phyloP scores from a whole-genome alignment of 176 grass and related monocot genomes.

The Zoysia pacifica region DNA sequence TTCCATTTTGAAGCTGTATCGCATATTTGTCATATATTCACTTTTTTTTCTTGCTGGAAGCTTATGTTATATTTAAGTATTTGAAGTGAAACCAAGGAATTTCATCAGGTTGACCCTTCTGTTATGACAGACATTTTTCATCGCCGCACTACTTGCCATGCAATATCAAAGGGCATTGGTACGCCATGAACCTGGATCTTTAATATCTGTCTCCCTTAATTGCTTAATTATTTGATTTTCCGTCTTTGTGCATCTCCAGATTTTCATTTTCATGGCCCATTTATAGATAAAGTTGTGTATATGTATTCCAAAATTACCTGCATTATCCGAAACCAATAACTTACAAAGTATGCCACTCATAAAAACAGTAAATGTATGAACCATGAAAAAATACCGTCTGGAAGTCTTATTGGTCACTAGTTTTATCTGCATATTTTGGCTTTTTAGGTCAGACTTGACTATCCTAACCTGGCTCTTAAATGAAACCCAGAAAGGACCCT shows the following conservation, averaged over 20 bases:
- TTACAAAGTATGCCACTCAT: not conserved
- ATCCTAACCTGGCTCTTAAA: not conserved
- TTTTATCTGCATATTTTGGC: not conserved
- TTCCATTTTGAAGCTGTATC: not conserved
- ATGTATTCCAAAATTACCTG: not conserved
- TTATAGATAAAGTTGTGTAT: conserved; percentile 28
- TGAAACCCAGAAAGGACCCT: not conserved
- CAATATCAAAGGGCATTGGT: conserved; percentile 93
- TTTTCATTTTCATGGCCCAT: not conserved
- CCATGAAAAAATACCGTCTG: not conserved
- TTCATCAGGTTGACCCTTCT: conserved; percentile 22
- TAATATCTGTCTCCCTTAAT: not conserved
- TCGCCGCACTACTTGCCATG: conserved; percentile 91
- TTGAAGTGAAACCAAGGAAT: conserved; percentile 28
- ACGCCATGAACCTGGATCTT: conserved; percentile 29
- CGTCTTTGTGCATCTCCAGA: not conserved
- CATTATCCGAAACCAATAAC: not conserved
- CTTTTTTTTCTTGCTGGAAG: not conserved
- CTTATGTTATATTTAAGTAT: conserved; percentile 3
- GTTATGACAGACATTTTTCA: conserved; percentile 90
- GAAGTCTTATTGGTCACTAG: not conserved
- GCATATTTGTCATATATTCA: not conserved
- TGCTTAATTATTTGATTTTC: conserved; percentile 1
- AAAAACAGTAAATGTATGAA: no score
- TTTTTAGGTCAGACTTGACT: not conserved